phyloP scores from a whole-genome alignment of 1,139 yeast genomes.

The Suhomyces taliae region DNA sequence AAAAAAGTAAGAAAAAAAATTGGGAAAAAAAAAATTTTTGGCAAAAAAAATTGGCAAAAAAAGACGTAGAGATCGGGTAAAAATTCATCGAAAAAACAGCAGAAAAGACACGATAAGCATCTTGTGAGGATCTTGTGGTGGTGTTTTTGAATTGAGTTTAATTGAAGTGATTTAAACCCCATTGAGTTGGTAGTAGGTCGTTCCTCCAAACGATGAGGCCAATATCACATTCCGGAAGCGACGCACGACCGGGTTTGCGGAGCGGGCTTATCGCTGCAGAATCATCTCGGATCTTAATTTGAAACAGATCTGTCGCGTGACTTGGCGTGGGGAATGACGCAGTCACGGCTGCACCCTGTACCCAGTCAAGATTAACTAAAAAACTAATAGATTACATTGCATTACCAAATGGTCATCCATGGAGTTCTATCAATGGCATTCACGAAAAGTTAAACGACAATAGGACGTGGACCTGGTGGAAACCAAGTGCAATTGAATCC shows the following conservation, averaged over 20 bases:
- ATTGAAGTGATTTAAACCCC: not conserved
- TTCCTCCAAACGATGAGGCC: not conserved
- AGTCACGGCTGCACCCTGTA: slow-evolving; percentile 3
- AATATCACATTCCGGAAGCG: not conserved
- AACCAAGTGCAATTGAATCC: not conserved
- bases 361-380: not conserved
- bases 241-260: not conserved
- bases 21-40: too few relatives aligned
- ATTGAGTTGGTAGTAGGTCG: not conserved
- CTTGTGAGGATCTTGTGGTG: too few relatives aligned
- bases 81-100: too few relatives aligned
- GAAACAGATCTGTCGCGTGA: slow-evolving; percentile 4
- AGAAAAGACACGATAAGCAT: too few relatives aligned
- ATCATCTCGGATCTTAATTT: slow-evolving; percentile 1
- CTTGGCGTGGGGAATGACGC: slow-evolving; percentile 8
- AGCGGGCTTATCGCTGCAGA: not conserved
- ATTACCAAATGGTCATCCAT: not conserved
- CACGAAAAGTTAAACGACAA: not conserved
- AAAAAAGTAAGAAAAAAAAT: too few relatives aligned
- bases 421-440: not conserved
- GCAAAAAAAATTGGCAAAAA: too few relatives aligned
- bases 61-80: too few relatives aligned
- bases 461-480: not conserved
- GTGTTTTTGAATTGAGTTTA: not conserved
- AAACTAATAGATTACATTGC: not conserved